Conservation (phyloP, 2,329 filamentous ascomycete genomes). For the Parastagonospora nodorum region DNA sequence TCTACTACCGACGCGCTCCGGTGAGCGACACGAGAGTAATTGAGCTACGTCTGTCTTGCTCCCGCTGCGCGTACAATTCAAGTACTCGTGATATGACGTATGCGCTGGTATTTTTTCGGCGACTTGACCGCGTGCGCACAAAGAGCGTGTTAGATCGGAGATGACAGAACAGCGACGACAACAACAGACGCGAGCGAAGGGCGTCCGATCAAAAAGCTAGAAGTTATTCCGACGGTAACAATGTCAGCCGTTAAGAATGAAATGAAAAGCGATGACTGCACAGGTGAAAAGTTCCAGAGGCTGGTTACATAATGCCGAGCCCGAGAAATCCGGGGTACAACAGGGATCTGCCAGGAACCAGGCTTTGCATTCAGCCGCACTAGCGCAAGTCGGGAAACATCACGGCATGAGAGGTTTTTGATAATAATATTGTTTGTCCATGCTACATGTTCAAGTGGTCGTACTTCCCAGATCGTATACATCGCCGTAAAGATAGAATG, state of each 20-base stretch:
- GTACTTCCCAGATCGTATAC: background rate
- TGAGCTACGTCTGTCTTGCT: too few relatives aligned
- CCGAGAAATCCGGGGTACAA: slow-evolving; percentile 25
- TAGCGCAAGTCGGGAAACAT: slow-evolving; percentile 1
- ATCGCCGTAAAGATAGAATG: background rate
- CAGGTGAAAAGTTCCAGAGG: slow-evolving; percentile 20
- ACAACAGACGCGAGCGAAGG: too few relatives aligned
- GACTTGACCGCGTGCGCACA: too few relatives aligned
- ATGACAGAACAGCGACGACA: too few relatives aligned
- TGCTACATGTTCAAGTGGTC: background rate
- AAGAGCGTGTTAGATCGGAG: too few relatives aligned
- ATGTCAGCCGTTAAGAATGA: background rate
- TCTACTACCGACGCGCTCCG: background rate
- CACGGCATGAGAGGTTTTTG: background rate
- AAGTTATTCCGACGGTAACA: too few relatives aligned
- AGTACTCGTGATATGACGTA: too few relatives aligned
- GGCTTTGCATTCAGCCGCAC: slow-evolving; percentile 16
- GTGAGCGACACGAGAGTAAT: too few relatives aligned
- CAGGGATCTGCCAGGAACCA: slow-evolving; percentile 18
- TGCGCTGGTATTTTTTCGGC: too few relatives aligned
- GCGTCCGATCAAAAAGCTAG: too few relatives aligned
- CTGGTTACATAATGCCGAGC: slow-evolving; percentile 24
- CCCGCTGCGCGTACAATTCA: too few relatives aligned
- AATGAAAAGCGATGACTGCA: slow-evolving; percentile 16
- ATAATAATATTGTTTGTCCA: too few relatives aligned